A percentile compares a stretch with the other conserved stretches of the same genome.
phyloP scores from a whole-genome alignment of 2,329 filamentous ascomycete genomes.

The Alternaria ventricosa region DNA sequence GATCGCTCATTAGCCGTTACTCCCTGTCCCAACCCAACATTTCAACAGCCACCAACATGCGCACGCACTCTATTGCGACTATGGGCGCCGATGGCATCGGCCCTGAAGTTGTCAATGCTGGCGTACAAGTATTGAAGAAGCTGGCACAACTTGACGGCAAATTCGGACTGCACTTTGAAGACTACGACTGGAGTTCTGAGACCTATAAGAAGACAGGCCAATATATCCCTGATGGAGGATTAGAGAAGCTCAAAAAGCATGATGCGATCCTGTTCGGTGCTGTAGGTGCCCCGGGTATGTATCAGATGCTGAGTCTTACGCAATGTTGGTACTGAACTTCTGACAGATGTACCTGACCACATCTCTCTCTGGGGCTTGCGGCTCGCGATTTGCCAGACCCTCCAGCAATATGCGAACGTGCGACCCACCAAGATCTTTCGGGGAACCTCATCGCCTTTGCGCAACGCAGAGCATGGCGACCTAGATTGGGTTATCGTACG shows the following conservation, averaged over 20 bases:
- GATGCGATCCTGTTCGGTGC: conserved; percentile 74
- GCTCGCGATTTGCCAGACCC: conserved; percentile 62
- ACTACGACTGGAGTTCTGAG: conserved; percentile 72
- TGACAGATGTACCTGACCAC: conserved; percentile 61
- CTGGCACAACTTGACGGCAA: conserved; percentile 59
- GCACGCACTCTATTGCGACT: conserved; percentile 44
- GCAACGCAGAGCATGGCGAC: conserved; percentile 61
- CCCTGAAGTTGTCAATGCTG: conserved; percentile 69
- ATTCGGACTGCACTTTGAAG: conserved; percentile 66
- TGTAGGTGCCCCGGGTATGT: conserved; percentile 65
- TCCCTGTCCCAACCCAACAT: not conserved
- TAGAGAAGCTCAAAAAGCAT: conserved; percentile 63
- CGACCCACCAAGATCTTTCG: conserved; percentile 67
- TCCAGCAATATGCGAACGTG: conserved; percentile 65
- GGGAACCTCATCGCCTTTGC: conserved; percentile 65
- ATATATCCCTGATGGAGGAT: conserved; percentile 68
- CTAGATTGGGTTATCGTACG: conserved; percentile 72
- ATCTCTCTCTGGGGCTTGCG: conserved; percentile 63
- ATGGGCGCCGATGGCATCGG: conserved; percentile 76
- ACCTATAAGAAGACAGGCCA: conserved; percentile 70
- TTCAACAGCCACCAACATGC: conserved; percentile 31
- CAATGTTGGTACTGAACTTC: not conserved
- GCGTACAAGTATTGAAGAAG: conserved; percentile 66
- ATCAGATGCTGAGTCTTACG: not conserved
- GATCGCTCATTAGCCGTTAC: not conserved